phyloP scores from a whole-genome alignment of 75 land plant genomes.

The Gnetum montanum region DNA sequence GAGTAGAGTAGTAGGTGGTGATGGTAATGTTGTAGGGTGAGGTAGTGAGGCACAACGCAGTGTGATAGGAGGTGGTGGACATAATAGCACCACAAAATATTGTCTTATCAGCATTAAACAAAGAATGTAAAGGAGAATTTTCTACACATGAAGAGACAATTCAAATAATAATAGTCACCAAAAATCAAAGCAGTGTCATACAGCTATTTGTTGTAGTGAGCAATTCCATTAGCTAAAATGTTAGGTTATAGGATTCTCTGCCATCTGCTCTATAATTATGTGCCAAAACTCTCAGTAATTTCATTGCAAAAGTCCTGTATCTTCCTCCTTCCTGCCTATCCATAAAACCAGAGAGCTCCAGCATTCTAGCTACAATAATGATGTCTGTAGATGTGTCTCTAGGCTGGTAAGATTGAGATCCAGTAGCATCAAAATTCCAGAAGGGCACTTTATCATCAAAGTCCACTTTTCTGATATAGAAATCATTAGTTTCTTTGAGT shows the following conservation, averaged over 20 bases:
- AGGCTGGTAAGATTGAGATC: too few species aligned
- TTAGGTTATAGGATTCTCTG: not conserved
- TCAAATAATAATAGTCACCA: too few species aligned
- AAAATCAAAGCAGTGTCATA: too few species aligned
- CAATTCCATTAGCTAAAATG: not conserved
- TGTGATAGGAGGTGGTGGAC: too few species aligned
- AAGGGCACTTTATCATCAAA: not conserved
- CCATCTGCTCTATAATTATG: constrained; percentile 1
- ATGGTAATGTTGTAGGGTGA: too few species aligned
- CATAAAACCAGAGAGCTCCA: too few species aligned
- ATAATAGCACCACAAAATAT: too few species aligned
- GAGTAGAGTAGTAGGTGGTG: too few species aligned
- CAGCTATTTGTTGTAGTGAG: not conserved
- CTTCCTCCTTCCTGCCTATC: not conserved
- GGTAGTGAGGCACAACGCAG: too few species aligned
- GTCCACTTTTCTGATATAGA: not conserved
- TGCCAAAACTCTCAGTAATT: not conserved
- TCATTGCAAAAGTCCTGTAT: not conserved
- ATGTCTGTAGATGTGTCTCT: not conserved
- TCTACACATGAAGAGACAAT: not conserved
- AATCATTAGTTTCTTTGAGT: not conserved
- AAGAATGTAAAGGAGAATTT: too few species aligned
- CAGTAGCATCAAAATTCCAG: constrained; percentile 4
- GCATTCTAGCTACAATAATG: not conserved
- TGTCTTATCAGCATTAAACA: too few species aligned